phyloP scores from a whole-genome alignment of 306 rosid species.

The Vigna nakashimae region DNA sequence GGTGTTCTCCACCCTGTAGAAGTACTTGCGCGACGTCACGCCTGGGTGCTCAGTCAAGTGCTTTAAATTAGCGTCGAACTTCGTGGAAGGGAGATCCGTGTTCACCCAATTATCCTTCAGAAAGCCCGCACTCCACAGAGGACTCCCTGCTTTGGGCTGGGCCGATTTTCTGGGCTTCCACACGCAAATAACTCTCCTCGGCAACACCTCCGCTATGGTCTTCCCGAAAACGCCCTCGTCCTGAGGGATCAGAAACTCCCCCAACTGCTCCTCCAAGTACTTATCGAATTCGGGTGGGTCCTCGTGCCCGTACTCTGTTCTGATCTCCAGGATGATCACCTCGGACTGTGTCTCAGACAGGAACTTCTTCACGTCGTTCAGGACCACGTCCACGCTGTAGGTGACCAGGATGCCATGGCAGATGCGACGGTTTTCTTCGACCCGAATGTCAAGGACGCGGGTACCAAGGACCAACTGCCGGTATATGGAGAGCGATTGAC shows the following conservation, averaged over 20 bases:
- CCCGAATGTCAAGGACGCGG: constrained; percentile 71
- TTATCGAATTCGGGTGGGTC: constrained; percentile 85
- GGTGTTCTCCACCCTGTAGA: constrained; percentile 92
- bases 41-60: constrained; percentile 71
- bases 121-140: constrained; percentile 71
- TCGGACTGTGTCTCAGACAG: constrained; percentile 69
- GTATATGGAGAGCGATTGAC: constrained; percentile 80
- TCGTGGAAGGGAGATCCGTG: constrained; percentile 89
- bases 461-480: constrained; percentile 67
- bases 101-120: constrained; percentile 83
- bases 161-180: constrained; percentile 88
- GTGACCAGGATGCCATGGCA: constrained; percentile 87
- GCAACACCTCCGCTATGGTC: constrained; percentile 69
- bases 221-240: constrained; percentile 70
- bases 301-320: constrained; percentile 81
- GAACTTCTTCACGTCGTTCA: constrained; percentile 64
- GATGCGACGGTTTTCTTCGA: constrained; percentile 64
- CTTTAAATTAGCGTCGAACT: constrained; percentile 80
- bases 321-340: constrained; percentile 74
- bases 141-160: constrained; percentile 65
- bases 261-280: constrained; percentile 69
- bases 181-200: constrained; percentile 74
- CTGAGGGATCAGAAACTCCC: constrained; percentile 70
- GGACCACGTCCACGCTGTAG: constrained; percentile 69
- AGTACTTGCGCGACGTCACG: constrained; percentile 65